A percentile compares a stretch with the other conserved stretches of the same genome.
Conservation (phyloP, 257 asterid genomes). For the Solanum appendiculatum region DNA sequence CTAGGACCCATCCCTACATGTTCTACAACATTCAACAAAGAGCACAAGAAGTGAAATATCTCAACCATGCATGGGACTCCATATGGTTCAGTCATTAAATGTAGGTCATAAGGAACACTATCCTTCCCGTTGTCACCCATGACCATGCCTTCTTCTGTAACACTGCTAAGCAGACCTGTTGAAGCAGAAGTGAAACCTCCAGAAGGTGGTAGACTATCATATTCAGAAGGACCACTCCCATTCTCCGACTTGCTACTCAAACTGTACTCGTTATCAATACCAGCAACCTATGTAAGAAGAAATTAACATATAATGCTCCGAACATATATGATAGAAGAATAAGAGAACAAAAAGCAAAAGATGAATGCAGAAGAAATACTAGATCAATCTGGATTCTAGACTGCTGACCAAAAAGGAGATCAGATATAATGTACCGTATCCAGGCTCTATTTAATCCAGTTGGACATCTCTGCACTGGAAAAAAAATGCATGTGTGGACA, state of each 20-base stretch:
- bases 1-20: slow-evolving; percentile 67
- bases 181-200: slow-evolving; percentile 43
- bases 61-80: slow-evolving; percentile 97
- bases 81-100: slow-evolving; percentile 81
- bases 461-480: neutral
- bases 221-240: slow-evolving; percentile 52
- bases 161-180: slow-evolving; percentile 27
- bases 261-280: slow-evolving; percentile 39
- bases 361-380: neutral
- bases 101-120: slow-evolving; percentile 62
- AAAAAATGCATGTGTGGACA: neutral
- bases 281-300: slow-evolving; percentile 36
- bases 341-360: neutral
- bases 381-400: neutral
- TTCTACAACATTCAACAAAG: slow-evolving; percentile 77
- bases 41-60: slow-evolving; percentile 88
- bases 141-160: slow-evolving; percentile 47
- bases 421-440: neutral
- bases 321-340: neutral
- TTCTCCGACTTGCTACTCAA: slow-evolving; percentile 54
- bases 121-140: slow-evolving; percentile 61
- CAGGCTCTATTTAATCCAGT: neutral
- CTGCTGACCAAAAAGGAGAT: neutral
- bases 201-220: slow-evolving; percentile 44
- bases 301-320: slow-evolving; percentile 2